Base-by-base conservation (phyloP, 768 basidiomycete genomes). In the Lactifluus echinatus region DNA sequence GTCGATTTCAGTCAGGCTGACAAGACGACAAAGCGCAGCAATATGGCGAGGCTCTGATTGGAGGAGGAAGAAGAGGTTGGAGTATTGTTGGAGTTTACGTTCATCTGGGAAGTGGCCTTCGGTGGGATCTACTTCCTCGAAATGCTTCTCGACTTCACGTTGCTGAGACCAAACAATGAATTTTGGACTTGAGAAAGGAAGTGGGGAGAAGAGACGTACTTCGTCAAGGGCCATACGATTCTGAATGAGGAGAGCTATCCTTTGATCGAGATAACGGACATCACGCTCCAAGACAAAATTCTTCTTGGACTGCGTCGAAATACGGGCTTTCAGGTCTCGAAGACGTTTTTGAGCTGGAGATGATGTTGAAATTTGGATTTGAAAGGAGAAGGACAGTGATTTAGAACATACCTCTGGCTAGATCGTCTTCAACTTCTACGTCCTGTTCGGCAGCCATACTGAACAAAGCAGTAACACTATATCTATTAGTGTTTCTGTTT, bases 381-480 rank as follows among this genome's bases (percentile, higher is more conserved):
- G 37, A 57, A 53, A 24, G 28, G 29, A 43, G 57, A 17, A 26
- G 15, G 57, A 53, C 54, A 36, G 29, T 17, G 8, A 46, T 21
- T 21, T 46, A 21, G 34, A 3, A 75, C 84, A 62, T 66, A 91
- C 93, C 92, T 79, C 92, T 77, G 6, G 95, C 93, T 57, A 98
- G 75, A 70, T 97, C 95, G 71, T 98, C 95, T 69, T 96, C 93
- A 44, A 97, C 89, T 71, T 98, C 95, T 11, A 93, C 87, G 69
- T 98, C 95, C 76, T 97, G 93, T 73, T 98, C 95, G 34, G 95
- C 95, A 12, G 94, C 95, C 87, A 98, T 93, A 66, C 89, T 92
- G 70, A 95, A 97, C 64, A 97, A 77, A 26, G 92, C 92, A 49
- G 90, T 97, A 37, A 97, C 94, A 70, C 87, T 90, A 74, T 96